A percentile compares a stretch with the other conserved stretches of the same genome.
phyloP scores from a whole-genome alignment of 768 basidiomycete genomes.

The Xerocomus potaroensis region DNA sequence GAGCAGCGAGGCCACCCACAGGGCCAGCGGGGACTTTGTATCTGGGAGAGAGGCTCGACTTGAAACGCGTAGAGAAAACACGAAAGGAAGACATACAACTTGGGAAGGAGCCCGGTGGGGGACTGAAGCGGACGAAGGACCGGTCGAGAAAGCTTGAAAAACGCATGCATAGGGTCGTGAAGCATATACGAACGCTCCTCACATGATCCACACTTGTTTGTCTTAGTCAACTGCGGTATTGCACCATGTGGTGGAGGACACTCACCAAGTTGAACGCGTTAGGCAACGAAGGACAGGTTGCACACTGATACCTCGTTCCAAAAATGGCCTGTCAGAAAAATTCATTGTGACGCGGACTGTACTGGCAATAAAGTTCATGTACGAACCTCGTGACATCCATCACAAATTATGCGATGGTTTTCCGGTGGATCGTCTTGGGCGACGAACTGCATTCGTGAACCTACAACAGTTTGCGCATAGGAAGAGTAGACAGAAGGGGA shows the following conservation, averaged over 20 bases:
- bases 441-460: constrained; percentile 37
- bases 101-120: constrained; percentile 59
- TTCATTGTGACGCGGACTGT: background rate
- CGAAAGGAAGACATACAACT: constrained; percentile 45
- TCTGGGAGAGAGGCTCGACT: constrained; percentile 35
- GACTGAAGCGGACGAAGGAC: constrained; percentile 60
- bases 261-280: constrained; percentile 67
- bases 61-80: background rate
- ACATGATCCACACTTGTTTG: constrained; percentile 68
- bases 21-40: constrained; percentile 65
- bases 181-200: constrained; percentile 72
- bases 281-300: constrained; percentile 77
- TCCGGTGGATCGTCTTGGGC: constrained; percentile 30
- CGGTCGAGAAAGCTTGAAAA: constrained; percentile 82
- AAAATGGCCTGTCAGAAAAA: constrained; percentile 52
- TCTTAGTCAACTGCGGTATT: background rate
- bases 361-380: background rate
- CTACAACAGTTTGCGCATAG: constrained; percentile 66
- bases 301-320: constrained; percentile 86
- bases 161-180: constrained; percentile 83
- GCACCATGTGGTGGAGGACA: background rate
- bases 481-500: constrained; percentile 58
- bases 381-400: constrained; percentile 55
- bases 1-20: constrained; percentile 32
- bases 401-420: constrained; percentile 61